These are phyloP conservation scores for Ananas comosus DNA, from an alignment of 176 grass and related monocot genomes.

Conservation along the genomic window DNA sequence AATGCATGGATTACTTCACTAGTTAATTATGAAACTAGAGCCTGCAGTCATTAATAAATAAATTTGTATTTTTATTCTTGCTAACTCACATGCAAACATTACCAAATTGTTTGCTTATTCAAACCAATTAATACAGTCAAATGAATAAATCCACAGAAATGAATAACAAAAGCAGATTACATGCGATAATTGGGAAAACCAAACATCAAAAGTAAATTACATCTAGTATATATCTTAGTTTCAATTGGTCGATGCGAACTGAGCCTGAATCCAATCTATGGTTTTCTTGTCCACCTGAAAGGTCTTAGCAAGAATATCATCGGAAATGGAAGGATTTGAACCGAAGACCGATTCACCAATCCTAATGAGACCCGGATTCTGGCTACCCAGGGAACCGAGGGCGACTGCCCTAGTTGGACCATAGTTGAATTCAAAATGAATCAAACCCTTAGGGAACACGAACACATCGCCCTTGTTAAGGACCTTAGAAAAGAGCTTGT, in stretches of 20 bases:
- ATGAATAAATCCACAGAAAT: not conserved
- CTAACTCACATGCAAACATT: not conserved
- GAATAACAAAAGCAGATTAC: too few relatives aligned
- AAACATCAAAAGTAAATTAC: not conserved
- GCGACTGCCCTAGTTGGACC: not conserved
- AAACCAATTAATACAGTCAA: not conserved
- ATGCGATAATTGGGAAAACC: too few relatives aligned
- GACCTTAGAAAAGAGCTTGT: conserved; percentile 27
- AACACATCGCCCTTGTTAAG: conserved; percentile 25
- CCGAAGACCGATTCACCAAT: conserved; percentile 1
- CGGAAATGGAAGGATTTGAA: not conserved
- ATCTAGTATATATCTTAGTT: too few relatives aligned
- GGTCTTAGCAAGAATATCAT: conserved; percentile 1
- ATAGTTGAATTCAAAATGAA: conserved; percentile 15
- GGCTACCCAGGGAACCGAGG: not conserved
- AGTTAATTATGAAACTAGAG: too few relatives aligned
- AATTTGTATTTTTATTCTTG: too few relatives aligned
- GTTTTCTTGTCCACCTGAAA: conserved; percentile 5
- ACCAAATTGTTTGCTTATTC: not conserved
- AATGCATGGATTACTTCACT: too few relatives aligned
- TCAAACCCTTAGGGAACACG: conserved; percentile 7
- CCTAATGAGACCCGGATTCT: conserved; percentile 1
- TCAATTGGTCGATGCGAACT: not conserved
- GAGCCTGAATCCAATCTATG: conserved; percentile 5
- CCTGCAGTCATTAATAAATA: too few relatives aligned